These are phyloP conservation scores for Colletotrichum euphorbiae DNA, from an alignment of 2,329 filamentous ascomycete genomes.

Conservation along the genomic window DNA sequence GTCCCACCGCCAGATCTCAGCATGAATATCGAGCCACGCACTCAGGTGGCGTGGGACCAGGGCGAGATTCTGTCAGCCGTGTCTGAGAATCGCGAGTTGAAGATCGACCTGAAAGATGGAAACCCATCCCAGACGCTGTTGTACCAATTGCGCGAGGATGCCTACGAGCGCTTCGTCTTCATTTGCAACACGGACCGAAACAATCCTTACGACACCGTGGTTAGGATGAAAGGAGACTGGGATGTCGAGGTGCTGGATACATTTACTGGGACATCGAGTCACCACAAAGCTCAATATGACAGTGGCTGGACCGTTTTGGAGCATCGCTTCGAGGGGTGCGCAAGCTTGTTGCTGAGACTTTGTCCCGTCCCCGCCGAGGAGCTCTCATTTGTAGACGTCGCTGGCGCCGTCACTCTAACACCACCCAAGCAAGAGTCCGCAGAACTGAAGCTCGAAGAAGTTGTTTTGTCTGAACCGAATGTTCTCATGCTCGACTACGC, in stretches of 20 bases:
- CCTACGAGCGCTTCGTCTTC: slow-evolving; percentile 45
- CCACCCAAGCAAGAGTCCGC: not conserved
- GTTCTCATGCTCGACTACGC: slow-evolving; percentile 48
- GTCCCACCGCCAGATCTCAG: not conserved
- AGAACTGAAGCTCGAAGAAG: slow-evolving; percentile 26
- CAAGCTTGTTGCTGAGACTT: slow-evolving; percentile 45
- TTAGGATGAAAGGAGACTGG: slow-evolving; percentile 45
- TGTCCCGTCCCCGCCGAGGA: not conserved
- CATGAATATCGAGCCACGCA: not conserved
- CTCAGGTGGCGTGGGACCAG: slow-evolving; percentile 7
- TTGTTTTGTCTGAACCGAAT: slow-evolving; percentile 45
- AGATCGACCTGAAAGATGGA: slow-evolving; percentile 5
- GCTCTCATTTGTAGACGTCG: not conserved
- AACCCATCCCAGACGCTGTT: slow-evolving; percentile 41
- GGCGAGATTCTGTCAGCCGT: not conserved
- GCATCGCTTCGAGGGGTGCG: slow-evolving; percentile 46
- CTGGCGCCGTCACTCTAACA: not conserved
- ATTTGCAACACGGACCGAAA: slow-evolving; percentile 47
- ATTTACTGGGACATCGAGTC: slow-evolving; percentile 41
- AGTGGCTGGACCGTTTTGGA: slow-evolving; percentile 44
- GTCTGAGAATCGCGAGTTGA: not conserved
- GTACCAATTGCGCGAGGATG: slow-evolving; percentile 48
- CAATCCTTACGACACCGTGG: slow-evolving; percentile 38
- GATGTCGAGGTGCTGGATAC: slow-evolving; percentile 45
- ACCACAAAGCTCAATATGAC: slow-evolving; percentile 13